Evolutionary conservation across 306 rosid genomes (phyloP), one percentile per base, ranked within the genome.

Genomic region (Quercus variabilis): DNA sequence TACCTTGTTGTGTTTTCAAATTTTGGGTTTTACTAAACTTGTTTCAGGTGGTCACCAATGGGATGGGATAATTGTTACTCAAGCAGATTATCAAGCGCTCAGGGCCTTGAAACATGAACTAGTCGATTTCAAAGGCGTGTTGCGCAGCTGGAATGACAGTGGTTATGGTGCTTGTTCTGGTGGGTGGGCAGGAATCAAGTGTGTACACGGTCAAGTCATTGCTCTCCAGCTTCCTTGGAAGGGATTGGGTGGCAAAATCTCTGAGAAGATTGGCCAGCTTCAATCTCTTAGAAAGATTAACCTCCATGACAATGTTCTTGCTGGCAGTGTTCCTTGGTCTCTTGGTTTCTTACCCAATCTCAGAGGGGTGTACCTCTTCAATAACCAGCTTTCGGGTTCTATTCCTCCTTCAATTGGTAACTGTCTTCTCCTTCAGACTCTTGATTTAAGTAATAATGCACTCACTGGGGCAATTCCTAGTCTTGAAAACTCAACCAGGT

Each of bases 171-270:
- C 91, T 67, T 95, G 99, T 81, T 93, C 97, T 5, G 99, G 99
- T 41, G 78, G 87, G 6, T 95, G 99, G 99, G 88, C 74, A 25
- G 99, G 99, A 57, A 93, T 95, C 84, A 95, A 95, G 78, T 95
- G 99, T 76, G 89, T 87, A 46, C 90, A 88, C 4, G 99, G 99
- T 3, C 93, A 93, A 28, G 99, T 95, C 38, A 87, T 95, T 67
- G 97, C 91, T 6, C 89, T 95, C 69, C 99, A 95, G 81, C 93
- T 95, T 83, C 99, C 99, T 35, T 95, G 98, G 98, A 93, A 78
- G 81, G 92, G 92, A 19, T 87, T 95, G 3, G 93, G 94, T 1
- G 99, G 99, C 0, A n/a, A 80, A 56, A 93, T 95, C 81, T 91
- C 98, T 0, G 91, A 93, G 81, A 88, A 87, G 76, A 91, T 95